Evolutionary conservation across 2,329 filamentous ascomycete genomes (phyloP), one percentile per base, ranked within the genome.

Genomic region (Alternaria novae-zelandiae): DNA sequence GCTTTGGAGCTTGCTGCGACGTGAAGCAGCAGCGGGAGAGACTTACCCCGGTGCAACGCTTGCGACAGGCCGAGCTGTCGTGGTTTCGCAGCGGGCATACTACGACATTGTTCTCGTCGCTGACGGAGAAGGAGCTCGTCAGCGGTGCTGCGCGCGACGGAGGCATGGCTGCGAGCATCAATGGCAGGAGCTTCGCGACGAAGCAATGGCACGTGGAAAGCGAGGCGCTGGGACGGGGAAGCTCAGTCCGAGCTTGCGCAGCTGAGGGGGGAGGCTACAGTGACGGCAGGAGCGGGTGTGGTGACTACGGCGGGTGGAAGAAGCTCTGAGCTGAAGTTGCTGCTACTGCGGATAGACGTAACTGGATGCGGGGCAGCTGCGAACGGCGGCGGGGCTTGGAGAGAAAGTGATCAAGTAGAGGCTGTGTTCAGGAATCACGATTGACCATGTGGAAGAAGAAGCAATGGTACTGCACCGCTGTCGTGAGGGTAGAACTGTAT

Each of bases 1-100:
- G 57, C 59, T 58, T 50, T 49, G 47, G 44, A 44, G 57, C 57
- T 54, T 61, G 58, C 56, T 36, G 57, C 44, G 49, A 55, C 44
- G 53, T 59, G 49, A 53, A 51, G 44, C 44, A 63, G 59, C 56
- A 61, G 32, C 54, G 21, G 32, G 57, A 68, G 65, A 67, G 72
- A 96, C 94, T 93, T 87, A 98, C 96, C 83, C 96, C 96, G 79
- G 97, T 90, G 85, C 96, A 99, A 86, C 95, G 89, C 86, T 99
- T 99, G 81, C 95, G 91, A 86, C 96, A 99, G 84, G 91, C 93
- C 72, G 94, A 97, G 80, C 93, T 93, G 88, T 99, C 96, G 79
- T 97, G 94, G 80, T 97, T 97, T 78, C 90, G 90, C 82, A 99
- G 86, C 72, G 96, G 96, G 83, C 96, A 99, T 78, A 97, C 92